A percentile compares a stretch with the other conserved stretches of the same genome.
Conservation (phyloP, 257 asterid genomes). For the Salvia hispanica region DNA sequence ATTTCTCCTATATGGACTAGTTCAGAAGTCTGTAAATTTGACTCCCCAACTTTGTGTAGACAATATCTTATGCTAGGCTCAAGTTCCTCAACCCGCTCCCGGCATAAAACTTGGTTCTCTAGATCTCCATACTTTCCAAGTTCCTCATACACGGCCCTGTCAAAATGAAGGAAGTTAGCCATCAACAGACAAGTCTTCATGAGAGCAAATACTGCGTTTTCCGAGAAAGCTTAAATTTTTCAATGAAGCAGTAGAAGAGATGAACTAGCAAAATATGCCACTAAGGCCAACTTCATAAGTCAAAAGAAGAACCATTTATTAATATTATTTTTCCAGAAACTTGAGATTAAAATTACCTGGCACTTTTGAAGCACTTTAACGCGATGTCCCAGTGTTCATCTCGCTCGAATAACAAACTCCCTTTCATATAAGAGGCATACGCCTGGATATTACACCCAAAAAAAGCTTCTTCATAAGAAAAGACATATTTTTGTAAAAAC, state of each 20-base stretch:
- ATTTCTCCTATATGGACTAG: conserved; percentile 79
- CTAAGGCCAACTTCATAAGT: conserved; percentile 22
- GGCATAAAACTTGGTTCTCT: conserved; percentile 88
- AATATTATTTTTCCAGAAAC: conserved; percentile 12
- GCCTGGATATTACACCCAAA: conserved; percentile 56
- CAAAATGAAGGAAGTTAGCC: conserved; percentile 29
- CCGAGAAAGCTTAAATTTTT: background rate
- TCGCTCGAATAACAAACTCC: conserved; percentile 85
- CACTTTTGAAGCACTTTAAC: conserved; percentile 81
- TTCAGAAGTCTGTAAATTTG: conserved; percentile 84
- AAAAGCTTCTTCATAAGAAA: conserved; percentile 26
- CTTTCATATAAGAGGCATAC: conserved; percentile 94
- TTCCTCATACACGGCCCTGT: conserved; percentile 97
- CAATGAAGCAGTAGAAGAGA: background rate
- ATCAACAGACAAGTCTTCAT: conserved; percentile 9
- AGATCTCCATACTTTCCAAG: conserved; percentile 96
- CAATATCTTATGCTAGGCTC: conserved; percentile 90
- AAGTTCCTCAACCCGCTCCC: conserved; percentile 92
- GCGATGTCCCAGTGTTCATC: conserved; percentile 95
- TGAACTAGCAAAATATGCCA: conserved; percentile 19
- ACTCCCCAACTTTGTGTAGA: conserved; percentile 87
- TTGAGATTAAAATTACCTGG: conserved; percentile 58
- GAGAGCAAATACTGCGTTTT: background rate
- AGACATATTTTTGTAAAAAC: background rate
- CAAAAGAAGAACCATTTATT: conserved; percentile 10